Base-by-base conservation (phyloP, 139 green algal species). In the Picochlorum sp. region DNA sequence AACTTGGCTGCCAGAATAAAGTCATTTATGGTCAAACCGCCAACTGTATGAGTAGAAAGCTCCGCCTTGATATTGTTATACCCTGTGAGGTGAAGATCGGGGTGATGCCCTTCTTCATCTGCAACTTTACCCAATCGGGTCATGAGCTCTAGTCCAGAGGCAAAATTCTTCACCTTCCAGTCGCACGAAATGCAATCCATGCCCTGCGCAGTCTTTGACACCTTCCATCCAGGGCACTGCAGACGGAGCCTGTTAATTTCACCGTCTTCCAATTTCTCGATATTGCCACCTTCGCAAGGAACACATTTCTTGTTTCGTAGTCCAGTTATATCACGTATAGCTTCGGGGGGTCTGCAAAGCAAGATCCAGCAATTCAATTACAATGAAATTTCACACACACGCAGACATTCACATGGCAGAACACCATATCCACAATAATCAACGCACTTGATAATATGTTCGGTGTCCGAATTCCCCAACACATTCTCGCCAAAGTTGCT, bases 381-480 rank as follows among this genome's bases (percentile, higher is more conserved):
- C 18, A 18, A 18, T 18, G 18, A 47, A 47, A 47, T 25, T 47
- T 47, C 18, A 18, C 18, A 18, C 39, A 18, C 18, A 25, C 18
- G 18, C 18, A 47, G 18, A 25, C 39, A 7, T 33, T 45, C 8
- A 10, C 26, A 55, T 9, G 47, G 47, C 32, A 55, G 47, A 28
- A 55, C 26, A n/a, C 26, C 50, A 80, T n/a, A n/a, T n/a, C n/a
- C n/a, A n/a, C n/a, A n/a, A n/a, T n/a, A n/a, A n/a, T n/a, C n/a
- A n/a, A n/a, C n/a, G n/a, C n/a, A n/a, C 78, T 84, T 83, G 41
- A 94, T 89, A 39, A 93, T 75, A 67, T 97, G 90, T 50, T 90
- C 77, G 1, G 90, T 97, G 73, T 97, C 75, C 31, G 65, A 83
- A 50, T 95, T 90, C 9, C 87, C 87, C n/a, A 96, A 64, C 14